phyloP scores from a whole-genome alignment of 1,139 yeast genomes.

The Geotrichum histeridarum region DNA sequence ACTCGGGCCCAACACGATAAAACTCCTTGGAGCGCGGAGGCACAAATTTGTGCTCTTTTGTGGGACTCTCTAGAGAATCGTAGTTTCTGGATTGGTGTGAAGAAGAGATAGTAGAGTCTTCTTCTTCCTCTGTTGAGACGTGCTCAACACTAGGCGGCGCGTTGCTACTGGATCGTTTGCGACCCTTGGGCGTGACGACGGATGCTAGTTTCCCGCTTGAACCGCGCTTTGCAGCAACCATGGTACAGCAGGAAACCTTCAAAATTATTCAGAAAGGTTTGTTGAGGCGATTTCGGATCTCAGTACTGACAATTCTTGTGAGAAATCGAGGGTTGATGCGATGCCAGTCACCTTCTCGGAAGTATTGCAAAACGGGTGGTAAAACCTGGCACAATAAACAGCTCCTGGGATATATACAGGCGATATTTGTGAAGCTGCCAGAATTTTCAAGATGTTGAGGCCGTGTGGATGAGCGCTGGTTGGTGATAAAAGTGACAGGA shows the following conservation, averaged over 20 bases:
- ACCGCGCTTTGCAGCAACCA: slow-evolving; percentile 8
- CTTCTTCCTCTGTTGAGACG: not conserved
- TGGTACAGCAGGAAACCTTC: not conserved
- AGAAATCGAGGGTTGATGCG: not conserved
- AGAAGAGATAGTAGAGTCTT: too few relatives aligned
- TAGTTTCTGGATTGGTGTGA: too few relatives aligned
- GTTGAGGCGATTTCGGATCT: not conserved
- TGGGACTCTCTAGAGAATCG: not conserved
- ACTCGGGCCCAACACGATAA: slow-evolving; percentile 18
- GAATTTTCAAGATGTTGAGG: too few relatives aligned
- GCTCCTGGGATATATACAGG: too few relatives aligned
- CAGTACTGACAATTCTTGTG: not conserved
- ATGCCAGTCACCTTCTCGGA: not conserved
- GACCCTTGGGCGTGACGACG: not conserved
- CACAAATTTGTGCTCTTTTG: slow-evolving; percentile 9
- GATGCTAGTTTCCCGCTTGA: not conserved
- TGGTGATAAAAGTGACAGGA: not conserved
- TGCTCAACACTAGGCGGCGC: not conserved
- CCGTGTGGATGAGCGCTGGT: not conserved
- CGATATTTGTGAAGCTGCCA: too few relatives aligned
- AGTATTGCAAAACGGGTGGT: not conserved
- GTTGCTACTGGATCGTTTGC: not conserved
- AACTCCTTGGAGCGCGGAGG: slow-evolving; percentile 18
- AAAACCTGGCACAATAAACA: not conserved
- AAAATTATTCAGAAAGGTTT: not conserved